A percentile compares a stretch with the other conserved stretches of the same genome.
phyloP scores from a whole-genome alignment of 2,329 filamentous ascomycete genomes.

The Colletotrichum gloeosporioides region DNA sequence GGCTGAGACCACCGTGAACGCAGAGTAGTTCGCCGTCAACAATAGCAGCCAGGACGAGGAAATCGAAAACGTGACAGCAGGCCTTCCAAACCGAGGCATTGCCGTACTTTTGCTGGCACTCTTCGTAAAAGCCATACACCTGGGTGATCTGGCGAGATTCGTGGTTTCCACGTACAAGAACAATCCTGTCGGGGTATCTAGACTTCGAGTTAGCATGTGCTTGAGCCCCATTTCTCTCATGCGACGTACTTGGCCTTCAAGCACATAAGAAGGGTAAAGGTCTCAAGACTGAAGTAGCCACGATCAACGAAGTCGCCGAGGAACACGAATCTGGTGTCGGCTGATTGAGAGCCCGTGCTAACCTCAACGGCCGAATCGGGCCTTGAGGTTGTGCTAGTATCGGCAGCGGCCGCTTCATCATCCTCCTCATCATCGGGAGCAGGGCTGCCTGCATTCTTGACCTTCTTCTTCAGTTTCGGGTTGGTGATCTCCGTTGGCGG shows the following conservation, averaged over 20 bases:
- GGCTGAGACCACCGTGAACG: conserved; percentile 89
- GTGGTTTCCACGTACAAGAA: conserved; percentile 96
- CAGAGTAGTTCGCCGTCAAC: conserved; percentile 99
- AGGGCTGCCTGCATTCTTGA: conserved; percentile 67
- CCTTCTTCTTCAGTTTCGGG: conserved; percentile 84
- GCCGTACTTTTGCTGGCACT: conserved; percentile 97
- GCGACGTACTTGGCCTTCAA: conserved; percentile 73
- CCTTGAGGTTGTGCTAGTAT: conserved; percentile 35
- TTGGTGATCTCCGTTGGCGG: conserved; percentile 89
- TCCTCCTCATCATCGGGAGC: conserved; percentile 54
- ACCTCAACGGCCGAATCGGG: conserved; percentile 38
- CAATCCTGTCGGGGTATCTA: conserved; percentile 93
- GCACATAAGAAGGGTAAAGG: conserved; percentile 95
- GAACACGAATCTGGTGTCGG: conserved; percentile 64
- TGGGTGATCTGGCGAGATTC: conserved; percentile 98
- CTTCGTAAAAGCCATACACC: conserved; percentile 98
- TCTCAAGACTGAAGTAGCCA: conserved; percentile 97
- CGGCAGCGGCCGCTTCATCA: conserved; percentile 52
- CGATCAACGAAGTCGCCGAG: conserved; percentile 95
- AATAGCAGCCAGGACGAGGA: conserved; percentile 93
- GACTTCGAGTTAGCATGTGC: conserved; percentile 25
- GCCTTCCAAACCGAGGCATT: conserved; percentile 99
- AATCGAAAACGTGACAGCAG: conserved; percentile 99
- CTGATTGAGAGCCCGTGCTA: conserved; percentile 49
- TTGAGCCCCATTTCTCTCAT: not conserved